Conservation (phyloP, 768 basidiomycete genomes). For the Lactarius quietus region DNA sequence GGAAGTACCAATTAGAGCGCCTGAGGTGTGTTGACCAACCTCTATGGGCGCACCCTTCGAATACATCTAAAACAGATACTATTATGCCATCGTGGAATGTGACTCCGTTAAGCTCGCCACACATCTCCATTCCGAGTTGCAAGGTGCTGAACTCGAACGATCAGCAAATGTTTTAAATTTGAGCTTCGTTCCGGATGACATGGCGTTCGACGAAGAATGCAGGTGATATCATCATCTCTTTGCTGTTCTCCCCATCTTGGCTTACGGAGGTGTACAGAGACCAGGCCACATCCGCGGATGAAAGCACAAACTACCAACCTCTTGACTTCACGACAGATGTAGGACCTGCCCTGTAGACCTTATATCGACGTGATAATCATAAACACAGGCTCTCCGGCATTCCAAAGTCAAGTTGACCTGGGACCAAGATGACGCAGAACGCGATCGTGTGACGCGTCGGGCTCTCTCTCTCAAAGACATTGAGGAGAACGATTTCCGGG, state of each 20-base stretch:
- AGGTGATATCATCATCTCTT: slow-evolving; percentile 43
- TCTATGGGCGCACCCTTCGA: slow-evolving; percentile 5
- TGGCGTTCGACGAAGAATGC: slow-evolving; percentile 76
- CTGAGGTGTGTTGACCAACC: slow-evolving; percentile 57
- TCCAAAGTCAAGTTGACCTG: slow-evolving; percentile 98
- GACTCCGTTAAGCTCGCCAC: slow-evolving; percentile 71
- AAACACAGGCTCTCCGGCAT: slow-evolving; percentile 88
- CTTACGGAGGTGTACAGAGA: slow-evolving; percentile 51
- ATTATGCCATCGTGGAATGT: slow-evolving; percentile 92
- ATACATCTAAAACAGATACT: slow-evolving; percentile 57
- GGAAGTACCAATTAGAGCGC: slow-evolving; percentile 91
- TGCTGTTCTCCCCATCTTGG: background rate
- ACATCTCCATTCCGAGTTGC: slow-evolving; percentile 80
- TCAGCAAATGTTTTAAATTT: slow-evolving; percentile 96
- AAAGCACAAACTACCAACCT: slow-evolving; percentile 57
- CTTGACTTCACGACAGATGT: slow-evolving; percentile 94
- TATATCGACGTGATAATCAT: background rate
- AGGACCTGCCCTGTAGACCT: slow-evolving; percentile 32
- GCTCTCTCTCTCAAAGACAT: slow-evolving; percentile 78
- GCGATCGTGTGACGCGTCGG: slow-evolving; percentile 75
- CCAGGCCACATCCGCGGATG: slow-evolving; percentile 64
- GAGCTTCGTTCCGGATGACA: slow-evolving; percentile 88
- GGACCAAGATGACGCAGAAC: slow-evolving; percentile 96
- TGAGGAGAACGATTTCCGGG: slow-evolving; percentile 86
- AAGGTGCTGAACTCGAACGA: slow-evolving; percentile 93